Percentiles rank a stretch among this genome's conserved stretches.
Evolutionary conservation across 2,329 filamentous ascomycete species (phyloP).

Genomic region (Neoascochyta sp.): DNA sequence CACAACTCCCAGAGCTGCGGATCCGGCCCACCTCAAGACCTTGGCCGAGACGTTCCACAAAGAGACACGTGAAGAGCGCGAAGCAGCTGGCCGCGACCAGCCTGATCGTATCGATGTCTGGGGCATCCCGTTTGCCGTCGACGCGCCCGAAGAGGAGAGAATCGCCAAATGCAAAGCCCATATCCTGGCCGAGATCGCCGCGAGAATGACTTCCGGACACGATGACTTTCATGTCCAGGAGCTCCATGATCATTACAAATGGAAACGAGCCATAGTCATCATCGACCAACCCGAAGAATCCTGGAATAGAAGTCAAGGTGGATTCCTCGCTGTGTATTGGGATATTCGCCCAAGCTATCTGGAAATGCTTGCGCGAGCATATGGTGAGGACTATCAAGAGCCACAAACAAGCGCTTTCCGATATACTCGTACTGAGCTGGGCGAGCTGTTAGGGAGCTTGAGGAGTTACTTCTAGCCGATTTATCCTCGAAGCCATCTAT

Average conservation of each 20-base stretch:
- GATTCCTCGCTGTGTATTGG: conserved; percentile 13
- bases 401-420: conserved; percentile 3
- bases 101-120: conserved; percentile 10
- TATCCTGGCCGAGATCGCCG: conserved; percentile 8
- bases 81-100: conserved; percentile 3
- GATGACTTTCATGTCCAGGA: conserved; percentile 5
- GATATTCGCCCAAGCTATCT: conserved; percentile 2
- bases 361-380: conserved; percentile 2
- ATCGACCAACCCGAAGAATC: conserved; percentile 6
- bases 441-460: conserved; percentile 3
- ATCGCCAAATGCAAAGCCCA: conserved; percentile 9
- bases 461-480: conserved; percentile 6
- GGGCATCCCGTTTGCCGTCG: conserved; percentile 7
- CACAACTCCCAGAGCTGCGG: conserved; percentile 8
- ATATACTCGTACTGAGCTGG: conserved; percentile 7
- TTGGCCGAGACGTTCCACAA: conserved; percentile 6
- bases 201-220: conserved; percentile 2
- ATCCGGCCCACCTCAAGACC: conserved; percentile 5
- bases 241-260: conserved; percentile 3
- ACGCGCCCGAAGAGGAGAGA: conserved; percentile 6
- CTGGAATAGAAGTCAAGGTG: conserved; percentile 8
- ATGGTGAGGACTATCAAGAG: conserved; percentile 3
- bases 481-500: conserved; percentile 1
- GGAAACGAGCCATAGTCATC: conserved; percentile 7
- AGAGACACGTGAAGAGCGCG: conserved; percentile 8